Percentiles rank a stretch among this genome's conserved stretches.
These are phyloP conservation scores for Betula pendula DNA, from an alignment of 306 rosid species.

Conservation along the genomic window DNA sequence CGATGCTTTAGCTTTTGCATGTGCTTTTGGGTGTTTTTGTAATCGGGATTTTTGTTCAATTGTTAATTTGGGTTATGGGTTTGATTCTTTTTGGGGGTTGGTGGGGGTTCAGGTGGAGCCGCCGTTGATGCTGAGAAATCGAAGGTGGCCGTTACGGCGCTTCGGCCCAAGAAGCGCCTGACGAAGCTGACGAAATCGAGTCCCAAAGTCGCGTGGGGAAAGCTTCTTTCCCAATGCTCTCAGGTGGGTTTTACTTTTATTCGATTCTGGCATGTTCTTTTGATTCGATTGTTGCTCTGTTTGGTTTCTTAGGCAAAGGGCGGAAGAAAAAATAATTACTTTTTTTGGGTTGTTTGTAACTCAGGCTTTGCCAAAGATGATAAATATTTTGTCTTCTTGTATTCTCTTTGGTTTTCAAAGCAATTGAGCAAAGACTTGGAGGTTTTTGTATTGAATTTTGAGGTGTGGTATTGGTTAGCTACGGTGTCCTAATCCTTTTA, in stretches of 20 bases:
- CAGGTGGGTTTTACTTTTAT: conserved; percentile 56
- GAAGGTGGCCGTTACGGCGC: conserved; percentile 31
- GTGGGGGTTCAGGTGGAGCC: conserved; percentile 45
- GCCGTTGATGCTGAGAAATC: conserved; percentile 50
- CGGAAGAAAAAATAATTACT: neutral
- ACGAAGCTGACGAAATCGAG: conserved; percentile 38
- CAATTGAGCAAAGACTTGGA: neutral
- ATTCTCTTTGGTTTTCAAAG: neutral
- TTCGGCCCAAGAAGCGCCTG: conserved; percentile 58
- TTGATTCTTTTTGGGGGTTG: conserved; percentile 31
- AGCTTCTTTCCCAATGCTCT: conserved; percentile 84
- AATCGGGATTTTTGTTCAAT: conserved; percentile 18
- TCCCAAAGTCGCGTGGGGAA: conserved; percentile 75
- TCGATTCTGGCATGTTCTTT: conserved; percentile 8
- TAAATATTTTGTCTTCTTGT: neutral
- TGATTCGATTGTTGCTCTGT: neutral
- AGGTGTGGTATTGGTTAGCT: neutral
- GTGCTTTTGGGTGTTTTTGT: neutral
- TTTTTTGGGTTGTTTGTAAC: neutral
- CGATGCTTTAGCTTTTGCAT: neutral
- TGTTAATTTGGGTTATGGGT: conserved; percentile 34
- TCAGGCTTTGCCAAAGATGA: neutral
- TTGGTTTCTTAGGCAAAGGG: neutral
- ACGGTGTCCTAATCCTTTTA: neutral
- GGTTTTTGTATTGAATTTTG: neutral